Evolutionary conservation across 2,329 filamentous ascomycete genomes (phyloP).

Genomic region (Colletotrichum truncatum): DNA sequence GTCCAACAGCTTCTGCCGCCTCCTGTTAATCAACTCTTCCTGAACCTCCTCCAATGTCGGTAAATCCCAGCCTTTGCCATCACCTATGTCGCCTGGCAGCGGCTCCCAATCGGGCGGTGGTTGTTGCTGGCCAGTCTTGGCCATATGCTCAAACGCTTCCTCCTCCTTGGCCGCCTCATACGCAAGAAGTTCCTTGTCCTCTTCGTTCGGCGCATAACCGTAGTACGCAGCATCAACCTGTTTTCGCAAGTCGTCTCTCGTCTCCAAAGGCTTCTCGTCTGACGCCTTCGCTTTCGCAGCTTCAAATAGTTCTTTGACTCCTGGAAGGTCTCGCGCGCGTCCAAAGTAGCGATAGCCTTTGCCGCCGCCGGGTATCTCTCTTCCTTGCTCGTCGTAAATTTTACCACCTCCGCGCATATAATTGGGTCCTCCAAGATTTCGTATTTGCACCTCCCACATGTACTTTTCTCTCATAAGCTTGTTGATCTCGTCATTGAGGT

Average conservation of each 20-base stretch:
- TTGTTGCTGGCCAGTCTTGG: constrained; percentile 64
- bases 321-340: constrained; percentile 86
- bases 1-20: constrained; percentile 84
- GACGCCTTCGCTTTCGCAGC: constrained; percentile 66
- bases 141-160: constrained; percentile 77
- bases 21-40: constrained; percentile 87
- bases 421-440: constrained; percentile 95
- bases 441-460: constrained; percentile 98
- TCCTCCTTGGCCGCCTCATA: constrained; percentile 88
- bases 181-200: constrained; percentile 80
- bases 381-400: constrained; percentile 77
- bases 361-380: constrained; percentile 77
- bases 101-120: constrained; percentile 80
- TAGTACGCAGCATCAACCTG: constrained; percentile 95
- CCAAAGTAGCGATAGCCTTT: constrained; percentile 97
- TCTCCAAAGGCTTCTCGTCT: constrained; percentile 71
- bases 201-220: constrained; percentile 92
- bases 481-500: constrained; percentile 99
- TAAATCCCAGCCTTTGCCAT: constrained; percentile 83
- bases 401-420: constrained; percentile 83
- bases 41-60: constrained; percentile 94
- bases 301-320: constrained; percentile 96
- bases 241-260: constrained; percentile 74
- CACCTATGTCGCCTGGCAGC: constrained; percentile 86
- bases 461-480: constrained; percentile 99